Percentiles rank a stretch among this genome's conserved stretches.
Conservation (phyloP, 768 basidiomycete species). For the Tylopilus sp. region DNA sequence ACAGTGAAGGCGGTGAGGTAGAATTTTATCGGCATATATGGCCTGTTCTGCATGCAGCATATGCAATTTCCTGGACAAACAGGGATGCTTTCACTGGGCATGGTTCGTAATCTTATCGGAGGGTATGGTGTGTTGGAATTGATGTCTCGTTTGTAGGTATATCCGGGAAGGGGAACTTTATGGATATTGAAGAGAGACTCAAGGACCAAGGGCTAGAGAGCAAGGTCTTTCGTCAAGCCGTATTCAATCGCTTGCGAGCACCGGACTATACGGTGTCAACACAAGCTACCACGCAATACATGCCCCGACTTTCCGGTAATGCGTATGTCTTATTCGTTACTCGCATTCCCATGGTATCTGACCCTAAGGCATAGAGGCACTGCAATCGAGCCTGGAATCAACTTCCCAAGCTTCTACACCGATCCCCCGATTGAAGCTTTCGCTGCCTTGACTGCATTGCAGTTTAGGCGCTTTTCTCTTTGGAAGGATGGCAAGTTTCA, state of each 20-base stretch:
- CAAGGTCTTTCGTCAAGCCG: not conserved
- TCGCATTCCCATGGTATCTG: not conserved
- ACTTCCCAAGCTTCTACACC: not conserved
- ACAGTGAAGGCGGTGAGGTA: not conserved
- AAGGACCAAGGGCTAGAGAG: not conserved
- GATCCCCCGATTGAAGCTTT: not conserved
- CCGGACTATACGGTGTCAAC: not conserved
- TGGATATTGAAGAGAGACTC: not conserved
- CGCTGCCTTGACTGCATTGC: not conserved
- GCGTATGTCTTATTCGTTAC: not conserved
- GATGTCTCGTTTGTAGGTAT: not conserved
- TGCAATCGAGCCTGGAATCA: not conserved
- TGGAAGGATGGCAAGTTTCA: not conserved
- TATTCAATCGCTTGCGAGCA: not conserved
- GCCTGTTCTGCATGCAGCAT: not conserved
- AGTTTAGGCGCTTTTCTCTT: not conserved
- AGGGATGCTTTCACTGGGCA: not conserved
- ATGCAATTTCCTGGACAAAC: not conserved
- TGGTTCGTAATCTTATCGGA: not conserved
- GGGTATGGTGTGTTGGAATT: not conserved
- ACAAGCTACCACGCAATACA: not conserved
- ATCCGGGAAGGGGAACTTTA: not conserved
- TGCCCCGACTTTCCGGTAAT: not conserved
- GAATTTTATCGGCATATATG: not conserved
- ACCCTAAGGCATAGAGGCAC: not conserved